These are phyloP conservation scores for Collybiopsis luxurians DNA, from an alignment of 768 basidiomycete genomes.

Conservation along the genomic window DNA sequence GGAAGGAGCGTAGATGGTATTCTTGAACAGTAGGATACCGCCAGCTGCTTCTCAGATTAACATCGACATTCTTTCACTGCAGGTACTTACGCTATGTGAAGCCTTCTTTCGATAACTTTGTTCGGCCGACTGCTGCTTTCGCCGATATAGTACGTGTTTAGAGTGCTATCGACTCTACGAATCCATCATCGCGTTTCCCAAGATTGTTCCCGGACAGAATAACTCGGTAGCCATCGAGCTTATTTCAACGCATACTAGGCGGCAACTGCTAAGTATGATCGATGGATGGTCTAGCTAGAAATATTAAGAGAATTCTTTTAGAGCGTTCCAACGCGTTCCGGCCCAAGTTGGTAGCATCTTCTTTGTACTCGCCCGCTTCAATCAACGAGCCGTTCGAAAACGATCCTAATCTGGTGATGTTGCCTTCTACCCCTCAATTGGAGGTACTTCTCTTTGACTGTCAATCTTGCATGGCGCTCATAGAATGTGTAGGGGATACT, in stretches of 20 bases:
- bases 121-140: slow-evolving; percentile 79
- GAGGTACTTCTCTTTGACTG: slow-evolving; percentile 42
- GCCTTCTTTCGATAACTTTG: slow-evolving; percentile 91
- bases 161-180: not conserved
- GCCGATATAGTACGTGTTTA: slow-evolving; percentile 77
- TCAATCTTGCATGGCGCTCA: not conserved
- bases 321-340: slow-evolving; percentile 63
- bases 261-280: slow-evolving; percentile 59
- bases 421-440: slow-evolving; percentile 80
- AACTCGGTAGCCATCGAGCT: slow-evolving; percentile 92
- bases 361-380: not conserved
- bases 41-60: slow-evolving; percentile 5
- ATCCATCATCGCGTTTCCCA: not conserved
- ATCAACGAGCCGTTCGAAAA: slow-evolving; percentile 34
- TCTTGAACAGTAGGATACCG: slow-evolving; percentile 85
- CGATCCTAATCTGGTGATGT: slow-evolving; percentile 56
- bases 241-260: slow-evolving; percentile 85
- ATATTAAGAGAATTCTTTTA: slow-evolving; percentile 38
- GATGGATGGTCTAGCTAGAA: not conserved
- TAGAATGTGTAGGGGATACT: slow-evolving; percentile 68
- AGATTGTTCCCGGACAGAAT: slow-evolving; percentile 95
- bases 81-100: slow-evolving; percentile 96
- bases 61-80: not conserved
- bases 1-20: slow-evolving; percentile 84
- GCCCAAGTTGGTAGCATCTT: not conserved